A percentile compares a stretch with the other conserved stretches of the same genome.
Conservation (phyloP, 257 asterid species). For the Solanum appendiculatum region DNA sequence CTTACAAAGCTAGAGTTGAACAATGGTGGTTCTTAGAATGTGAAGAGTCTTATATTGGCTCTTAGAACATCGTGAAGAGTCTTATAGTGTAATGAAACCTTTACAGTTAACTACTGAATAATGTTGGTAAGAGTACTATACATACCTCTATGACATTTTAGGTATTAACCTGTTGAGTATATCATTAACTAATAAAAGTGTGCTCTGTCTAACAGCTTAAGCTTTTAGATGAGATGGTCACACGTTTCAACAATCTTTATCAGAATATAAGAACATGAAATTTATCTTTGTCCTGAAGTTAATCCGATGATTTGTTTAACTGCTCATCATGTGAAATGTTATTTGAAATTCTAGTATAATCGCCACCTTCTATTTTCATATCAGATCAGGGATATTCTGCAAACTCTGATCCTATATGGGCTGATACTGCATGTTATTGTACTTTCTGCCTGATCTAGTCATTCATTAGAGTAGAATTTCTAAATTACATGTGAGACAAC, state of each 20-base stretch:
- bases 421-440: not conserved
- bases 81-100: not conserved
- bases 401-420: not conserved
- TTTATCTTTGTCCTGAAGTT: not conserved
- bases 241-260: too few species aligned
- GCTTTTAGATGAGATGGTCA: too few species aligned
- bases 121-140: not conserved
- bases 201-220: too few species aligned
- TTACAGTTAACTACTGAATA: not conserved
- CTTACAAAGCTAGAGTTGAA: not conserved
- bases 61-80: not conserved
- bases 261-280: not conserved
- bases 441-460: too few species aligned
- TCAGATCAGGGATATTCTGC: not conserved
- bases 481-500: too few species aligned
- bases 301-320: not conserved
- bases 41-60: not conserved
- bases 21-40: not conserved
- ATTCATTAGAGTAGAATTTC: not conserved
- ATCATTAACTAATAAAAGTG: too few species aligned
- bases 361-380: not conserved
- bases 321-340: not conserved
- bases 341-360: not conserved
- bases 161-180: not conserved
- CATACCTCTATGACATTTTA: not conserved